These are phyloP conservation scores for Neospermospora avenae DNA, from an alignment of 2,329 filamentous ascomycete genomes.

Conservation along the genomic window DNA sequence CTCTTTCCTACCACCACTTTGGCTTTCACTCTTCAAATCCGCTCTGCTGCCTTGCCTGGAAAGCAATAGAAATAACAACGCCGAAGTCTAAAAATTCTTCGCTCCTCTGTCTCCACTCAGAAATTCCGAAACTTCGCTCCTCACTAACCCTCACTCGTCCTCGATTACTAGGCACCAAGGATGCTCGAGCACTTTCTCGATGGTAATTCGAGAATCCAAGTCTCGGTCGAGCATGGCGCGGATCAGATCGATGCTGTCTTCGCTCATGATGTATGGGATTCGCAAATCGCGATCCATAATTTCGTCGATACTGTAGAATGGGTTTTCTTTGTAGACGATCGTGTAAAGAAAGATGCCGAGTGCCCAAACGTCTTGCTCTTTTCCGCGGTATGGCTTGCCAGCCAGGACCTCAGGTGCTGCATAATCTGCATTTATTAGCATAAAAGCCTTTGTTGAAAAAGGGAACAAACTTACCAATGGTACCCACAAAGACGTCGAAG, in stretches of 20 bases:
- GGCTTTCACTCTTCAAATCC: background rate
- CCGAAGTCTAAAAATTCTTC: constrained; percentile 7
- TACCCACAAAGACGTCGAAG: constrained; percentile 98
- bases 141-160: constrained; percentile 27
- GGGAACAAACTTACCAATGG: constrained; percentile 70
- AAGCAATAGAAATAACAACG: background rate
- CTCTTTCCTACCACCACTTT: background rate
- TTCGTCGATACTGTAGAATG: constrained; percentile 98
- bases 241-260: constrained; percentile 89
- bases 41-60: background rate
- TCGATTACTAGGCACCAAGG: constrained; percentile 57
- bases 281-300: constrained; percentile 96
- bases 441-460: background rate
- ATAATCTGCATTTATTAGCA: constrained; percentile 64
- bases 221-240: constrained; percentile 90
- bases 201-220: constrained; percentile 77
- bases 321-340: constrained; percentile 99
- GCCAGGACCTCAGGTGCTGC: constrained; percentile 96
- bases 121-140: constrained; percentile 10
- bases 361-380: constrained; percentile 98
- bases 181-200: constrained; percentile 82
- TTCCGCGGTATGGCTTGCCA: constrained; percentile 86
- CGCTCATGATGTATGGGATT: constrained; percentile 83
- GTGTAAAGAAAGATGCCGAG: constrained; percentile 96
- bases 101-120: background rate